Conservation (phyloP, 345 rosid species). For the Pugionium dolabratum region DNA sequence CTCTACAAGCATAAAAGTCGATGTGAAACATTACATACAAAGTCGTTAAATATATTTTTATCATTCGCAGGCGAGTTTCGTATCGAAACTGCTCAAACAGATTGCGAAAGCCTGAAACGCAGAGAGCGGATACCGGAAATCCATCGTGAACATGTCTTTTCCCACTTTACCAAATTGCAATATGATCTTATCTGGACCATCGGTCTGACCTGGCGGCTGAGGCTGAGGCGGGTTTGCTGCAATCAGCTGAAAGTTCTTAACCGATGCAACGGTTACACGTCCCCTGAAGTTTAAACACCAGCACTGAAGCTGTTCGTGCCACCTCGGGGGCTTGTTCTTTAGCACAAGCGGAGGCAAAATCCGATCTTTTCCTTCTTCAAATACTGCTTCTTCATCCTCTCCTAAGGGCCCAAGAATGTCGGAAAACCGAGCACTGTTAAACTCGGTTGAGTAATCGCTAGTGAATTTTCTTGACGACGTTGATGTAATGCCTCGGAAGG, state of each 20-base stretch:
- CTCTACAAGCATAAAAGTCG: conserved; percentile 19
- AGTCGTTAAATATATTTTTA: conserved; percentile 4
- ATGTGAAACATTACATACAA: conserved; percentile 36
- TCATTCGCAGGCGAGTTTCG: conserved; percentile 96
- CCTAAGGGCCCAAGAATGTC: conserved; percentile 63
- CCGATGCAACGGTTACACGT: conserved; percentile 93
- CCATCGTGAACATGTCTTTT: conserved; percentile 97
- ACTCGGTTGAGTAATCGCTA: conserved; percentile 62
- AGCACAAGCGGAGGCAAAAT: conserved; percentile 63
- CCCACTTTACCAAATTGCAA: conserved; percentile 95
- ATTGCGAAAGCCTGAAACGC: conserved; percentile 96
- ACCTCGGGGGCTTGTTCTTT: conserved; percentile 82
- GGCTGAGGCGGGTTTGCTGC: conserved; percentile 72
- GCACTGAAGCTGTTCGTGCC: conserved; percentile 98
- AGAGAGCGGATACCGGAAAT: conserved; percentile 84
- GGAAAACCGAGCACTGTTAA: conserved; percentile 80
- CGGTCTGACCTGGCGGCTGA: conserved; percentile 53
- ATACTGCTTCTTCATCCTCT: conserved; percentile 47
- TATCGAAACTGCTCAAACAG: conserved; percentile 95
- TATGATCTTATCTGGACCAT: conserved; percentile 68
- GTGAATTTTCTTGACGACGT: conserved; percentile 65
- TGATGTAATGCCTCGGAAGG: conserved; percentile 68
- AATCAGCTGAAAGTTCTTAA: conserved; percentile 91
- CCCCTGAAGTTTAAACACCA: conserved; percentile 97
- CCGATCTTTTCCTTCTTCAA: conserved; percentile 53